A percentile compares a stretch with the other conserved stretches of the same genome.
Conservation (phyloP, 2,329 filamentous ascomycete species). For the Aspergillus pseudoglaucus region DNA sequence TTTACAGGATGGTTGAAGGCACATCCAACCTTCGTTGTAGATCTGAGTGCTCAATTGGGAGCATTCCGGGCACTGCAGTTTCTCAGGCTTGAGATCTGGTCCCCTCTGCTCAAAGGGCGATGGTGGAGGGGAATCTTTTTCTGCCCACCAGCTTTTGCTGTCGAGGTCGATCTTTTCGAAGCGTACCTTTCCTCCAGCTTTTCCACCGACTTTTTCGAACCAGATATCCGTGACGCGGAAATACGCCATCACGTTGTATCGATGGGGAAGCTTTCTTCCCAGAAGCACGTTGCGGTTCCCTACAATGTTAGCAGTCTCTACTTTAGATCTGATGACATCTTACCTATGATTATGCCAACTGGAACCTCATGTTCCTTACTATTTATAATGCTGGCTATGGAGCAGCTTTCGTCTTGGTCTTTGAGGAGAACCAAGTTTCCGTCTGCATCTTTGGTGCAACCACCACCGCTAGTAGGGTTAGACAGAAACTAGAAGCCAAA, state of each 20-base stretch:
- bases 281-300: constrained; percentile 48
- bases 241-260: constrained; percentile 61
- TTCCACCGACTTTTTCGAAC: constrained; percentile 49
- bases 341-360: constrained; percentile 52
- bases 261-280: constrained; percentile 47
- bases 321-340: constrained; percentile 9
- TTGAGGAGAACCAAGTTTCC: constrained; percentile 43
- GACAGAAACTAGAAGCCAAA: constrained; percentile 6
- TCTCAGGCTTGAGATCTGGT: constrained; percentile 16
- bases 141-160: constrained; percentile 55
- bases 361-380: constrained; percentile 44
- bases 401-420: constrained; percentile 39
- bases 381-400: constrained; percentile 39
- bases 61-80: constrained; percentile 39
- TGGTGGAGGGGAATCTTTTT: constrained; percentile 24
- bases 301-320: constrained; percentile 21
- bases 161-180: constrained; percentile 57
- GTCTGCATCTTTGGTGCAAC: constrained; percentile 41
- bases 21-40: constrained; percentile 51
- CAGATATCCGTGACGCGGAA: constrained; percentile 65
- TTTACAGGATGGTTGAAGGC: constrained; percentile 47
- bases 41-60: constrained; percentile 23
- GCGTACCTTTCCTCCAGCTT: constrained; percentile 50
- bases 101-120: constrained; percentile 22
- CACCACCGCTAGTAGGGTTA: constrained; percentile 45